Conservation (phyloP, 2,329 filamentous ascomycete genomes). For the Scytalidium lignicola region DNA sequence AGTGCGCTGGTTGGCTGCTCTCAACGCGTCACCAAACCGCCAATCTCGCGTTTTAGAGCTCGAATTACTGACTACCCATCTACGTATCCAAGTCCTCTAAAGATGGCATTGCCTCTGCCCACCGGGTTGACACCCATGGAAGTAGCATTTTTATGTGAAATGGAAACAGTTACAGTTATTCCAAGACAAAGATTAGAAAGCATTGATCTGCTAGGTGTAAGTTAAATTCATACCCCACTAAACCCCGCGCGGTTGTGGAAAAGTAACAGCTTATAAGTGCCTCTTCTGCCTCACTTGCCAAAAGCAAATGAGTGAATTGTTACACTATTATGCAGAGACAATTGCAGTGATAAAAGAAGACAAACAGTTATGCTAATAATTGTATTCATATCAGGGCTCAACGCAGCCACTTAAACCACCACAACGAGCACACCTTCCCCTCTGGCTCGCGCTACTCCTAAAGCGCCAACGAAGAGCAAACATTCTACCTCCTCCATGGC, state of each 20-base stretch:
- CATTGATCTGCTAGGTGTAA: constrained; percentile 79
- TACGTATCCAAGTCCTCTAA: neutral
- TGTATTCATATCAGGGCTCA: constrained; percentile 54
- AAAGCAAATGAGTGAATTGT: constrained; percentile 34
- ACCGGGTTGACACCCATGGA: constrained; percentile 72
- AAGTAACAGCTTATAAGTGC: constrained; percentile 10
- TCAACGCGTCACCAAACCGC: neutral
- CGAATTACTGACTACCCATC: neutral
- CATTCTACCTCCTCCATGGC: constrained; percentile 86
- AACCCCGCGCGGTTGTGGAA: constrained; percentile 3
- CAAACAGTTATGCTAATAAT: constrained; percentile 2
- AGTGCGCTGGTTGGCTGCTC: too few species aligned
- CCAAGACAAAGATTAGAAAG: constrained; percentile 85
- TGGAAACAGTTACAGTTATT: constrained; percentile 91
- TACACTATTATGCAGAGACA: neutral
- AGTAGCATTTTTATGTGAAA: constrained; percentile 92
- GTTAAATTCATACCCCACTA: constrained; percentile 35
- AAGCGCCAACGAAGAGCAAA: constrained; percentile 93
- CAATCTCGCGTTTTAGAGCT: neutral
- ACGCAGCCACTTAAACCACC: constrained; percentile 76
- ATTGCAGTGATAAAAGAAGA: too few species aligned
- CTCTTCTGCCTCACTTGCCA: constrained; percentile 49
- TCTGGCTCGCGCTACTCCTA: constrained; percentile 92
- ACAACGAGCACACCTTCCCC: constrained; percentile 70
- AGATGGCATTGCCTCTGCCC: constrained; percentile 28